Evolutionary conservation across 345 rosid species (phyloP).

Genomic region (Hibiscus trionum): DNA sequence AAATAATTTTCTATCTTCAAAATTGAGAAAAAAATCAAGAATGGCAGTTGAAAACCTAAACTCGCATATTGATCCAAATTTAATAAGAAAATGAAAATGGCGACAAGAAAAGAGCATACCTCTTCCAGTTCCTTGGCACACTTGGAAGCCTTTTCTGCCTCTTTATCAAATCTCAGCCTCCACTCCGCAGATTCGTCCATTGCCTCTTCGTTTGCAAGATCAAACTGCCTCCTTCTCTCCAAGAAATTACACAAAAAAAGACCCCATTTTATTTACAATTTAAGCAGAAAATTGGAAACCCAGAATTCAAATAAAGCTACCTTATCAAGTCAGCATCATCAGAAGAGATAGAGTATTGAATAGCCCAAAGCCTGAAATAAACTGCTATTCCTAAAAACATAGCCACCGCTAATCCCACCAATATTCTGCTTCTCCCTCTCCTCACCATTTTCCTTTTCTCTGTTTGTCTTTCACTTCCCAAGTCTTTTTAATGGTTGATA

Average conservation of each 20-base stretch:
- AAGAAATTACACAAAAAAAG: not conserved
- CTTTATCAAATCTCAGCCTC: constrained; percentile 65
- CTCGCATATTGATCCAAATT: not conserved
- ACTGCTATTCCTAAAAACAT: constrained; percentile 45
- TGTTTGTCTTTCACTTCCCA: not conserved
- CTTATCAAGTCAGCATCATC: constrained; percentile 49
- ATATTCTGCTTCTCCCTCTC: constrained; percentile 26
- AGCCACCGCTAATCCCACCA: constrained; percentile 33
- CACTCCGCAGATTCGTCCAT: constrained; percentile 95
- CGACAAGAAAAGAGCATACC: constrained; percentile 26
- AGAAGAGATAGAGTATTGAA: constrained; percentile 49
- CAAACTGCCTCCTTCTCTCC: constrained; percentile 63
- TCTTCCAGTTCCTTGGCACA: constrained; percentile 47
- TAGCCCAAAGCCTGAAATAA: constrained; percentile 55
- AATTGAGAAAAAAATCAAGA: not conserved
- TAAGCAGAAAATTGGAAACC: not conserved
- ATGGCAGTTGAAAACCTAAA: too few relatives aligned
- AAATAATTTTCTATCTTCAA: not conserved
- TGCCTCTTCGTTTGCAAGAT: constrained; percentile 85
- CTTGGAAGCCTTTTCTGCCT: constrained; percentile 47
- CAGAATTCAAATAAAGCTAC: constrained; percentile 15
- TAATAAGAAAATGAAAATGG: not conserved
- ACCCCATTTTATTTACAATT: not conserved
- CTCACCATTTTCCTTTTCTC: constrained; percentile 14
- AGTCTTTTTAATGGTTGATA: too few relatives aligned